Percentiles rank a stretch among this genome's conserved stretches.
Conservation (phyloP, 1,284 basidiomycete genomes). For the Peniophora sp. region DNA sequence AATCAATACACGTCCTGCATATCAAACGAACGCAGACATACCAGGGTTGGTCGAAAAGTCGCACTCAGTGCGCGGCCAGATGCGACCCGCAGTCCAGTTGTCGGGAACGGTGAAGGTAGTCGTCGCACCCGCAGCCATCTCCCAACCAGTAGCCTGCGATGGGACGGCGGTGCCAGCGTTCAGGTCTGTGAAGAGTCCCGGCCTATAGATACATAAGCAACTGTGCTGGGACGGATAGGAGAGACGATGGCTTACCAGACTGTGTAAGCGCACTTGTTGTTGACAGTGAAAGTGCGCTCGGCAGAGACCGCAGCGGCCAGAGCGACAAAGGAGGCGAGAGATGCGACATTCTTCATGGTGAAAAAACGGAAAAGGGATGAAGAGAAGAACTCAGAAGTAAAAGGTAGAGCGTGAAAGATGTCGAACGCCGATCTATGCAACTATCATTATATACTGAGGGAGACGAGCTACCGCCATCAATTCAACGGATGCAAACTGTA, state of each 20-base stretch:
- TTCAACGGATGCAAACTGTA: too few species aligned
- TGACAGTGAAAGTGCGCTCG: slow-evolving; percentile 4
- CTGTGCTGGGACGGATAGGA: too few species aligned
- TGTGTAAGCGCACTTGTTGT: slow-evolving; percentile 7
- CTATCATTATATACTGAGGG: too few species aligned
- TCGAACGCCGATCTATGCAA: too few species aligned
- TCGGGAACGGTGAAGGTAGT: slow-evolving; percentile 36
- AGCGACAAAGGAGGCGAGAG: slow-evolving; percentile 9
- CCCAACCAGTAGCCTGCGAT: slow-evolving; percentile 36
- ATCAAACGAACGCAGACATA: slow-evolving; percentile 23
- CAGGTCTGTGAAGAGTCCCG: slow-evolving; percentile 6
- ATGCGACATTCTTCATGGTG: neutral
- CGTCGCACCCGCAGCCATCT: slow-evolving; percentile 26
- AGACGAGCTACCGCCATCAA: too few species aligned
- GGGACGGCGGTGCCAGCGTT: slow-evolving; percentile 16
- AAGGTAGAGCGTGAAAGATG: too few species aligned
- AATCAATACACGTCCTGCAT: slow-evolving; percentile 36
- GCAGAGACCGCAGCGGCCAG: slow-evolving; percentile 1
- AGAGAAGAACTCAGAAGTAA: neutral
- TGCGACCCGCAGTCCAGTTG: slow-evolving; percentile 38
- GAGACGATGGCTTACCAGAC: slow-evolving; percentile 3
- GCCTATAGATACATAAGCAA: neutral
- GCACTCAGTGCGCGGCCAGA: slow-evolving; percentile 35
- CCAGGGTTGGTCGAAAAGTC: slow-evolving; percentile 33
- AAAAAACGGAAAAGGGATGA: neutral